A percentile compares a stretch with the other conserved stretches of the same genome.
Conservation (phyloP, 2,329 filamentous ascomycete species). For the Tympanopsis confertula region DNA sequence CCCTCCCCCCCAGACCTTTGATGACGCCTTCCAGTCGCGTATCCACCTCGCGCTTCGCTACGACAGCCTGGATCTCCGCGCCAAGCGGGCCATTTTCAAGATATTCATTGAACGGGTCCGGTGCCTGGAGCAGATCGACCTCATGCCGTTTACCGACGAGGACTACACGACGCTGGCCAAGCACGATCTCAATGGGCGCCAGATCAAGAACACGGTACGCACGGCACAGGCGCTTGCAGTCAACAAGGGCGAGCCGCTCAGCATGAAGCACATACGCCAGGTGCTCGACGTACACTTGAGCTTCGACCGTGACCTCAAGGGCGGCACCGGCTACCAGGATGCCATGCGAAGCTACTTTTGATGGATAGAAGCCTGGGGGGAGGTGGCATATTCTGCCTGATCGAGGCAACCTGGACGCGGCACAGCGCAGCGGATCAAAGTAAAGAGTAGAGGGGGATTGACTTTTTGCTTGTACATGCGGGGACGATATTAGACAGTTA, state of each 20-base stretch:
- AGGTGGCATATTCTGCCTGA: no score
- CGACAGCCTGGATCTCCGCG: slow-evolving; percentile 30
- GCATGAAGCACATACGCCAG: slow-evolving; percentile 68
- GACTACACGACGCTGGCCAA: slow-evolving; percentile 55
- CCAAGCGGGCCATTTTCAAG: slow-evolving; percentile 71
- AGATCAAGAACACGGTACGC: slow-evolving; percentile 83
- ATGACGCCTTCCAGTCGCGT: slow-evolving; percentile 10
- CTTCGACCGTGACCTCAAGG: slow-evolving; percentile 75
- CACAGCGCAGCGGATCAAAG: no score
- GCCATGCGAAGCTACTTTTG: slow-evolving; percentile 73
- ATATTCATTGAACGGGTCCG: slow-evolving; percentile 70
- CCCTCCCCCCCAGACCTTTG: slow-evolving; percentile 17
- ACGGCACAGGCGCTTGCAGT: slow-evolving; percentile 75
- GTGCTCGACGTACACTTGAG: slow-evolving; percentile 76
- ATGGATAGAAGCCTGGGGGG: no score
- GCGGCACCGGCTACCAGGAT: slow-evolving; percentile 68
- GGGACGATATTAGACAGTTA: no score
- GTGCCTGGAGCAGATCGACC: slow-evolving; percentile 48
- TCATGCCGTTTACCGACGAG: slow-evolving; percentile 50
- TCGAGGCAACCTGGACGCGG: no score
- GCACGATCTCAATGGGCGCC: slow-evolving; percentile 47
- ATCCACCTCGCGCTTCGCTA: slow-evolving; percentile 10
- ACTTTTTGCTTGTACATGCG: no score
- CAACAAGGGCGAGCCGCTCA: slow-evolving; percentile 58
- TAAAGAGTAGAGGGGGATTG: no score